These are phyloP conservation scores for Hyphopichia pseudoburtonii DNA, from an alignment of 1,139 yeast genomes.

Conservation along the genomic window DNA sequence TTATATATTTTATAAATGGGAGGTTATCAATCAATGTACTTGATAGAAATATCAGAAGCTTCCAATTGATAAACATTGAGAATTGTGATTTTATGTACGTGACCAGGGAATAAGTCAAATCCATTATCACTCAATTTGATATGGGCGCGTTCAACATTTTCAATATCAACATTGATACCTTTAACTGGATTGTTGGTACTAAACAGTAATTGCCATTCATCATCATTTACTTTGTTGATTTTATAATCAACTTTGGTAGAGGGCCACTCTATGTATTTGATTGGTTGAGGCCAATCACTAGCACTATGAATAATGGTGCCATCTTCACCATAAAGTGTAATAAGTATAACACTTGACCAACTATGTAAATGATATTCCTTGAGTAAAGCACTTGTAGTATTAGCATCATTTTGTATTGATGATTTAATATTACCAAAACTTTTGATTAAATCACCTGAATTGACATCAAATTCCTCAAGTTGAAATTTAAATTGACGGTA, in stretches of 20 bases:
- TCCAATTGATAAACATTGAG: too few species aligned
- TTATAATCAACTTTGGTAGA: background rate
- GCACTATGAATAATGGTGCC: slow-evolving; percentile 14
- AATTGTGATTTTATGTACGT: slow-evolving; percentile 10
- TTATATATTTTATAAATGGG: too few species aligned
- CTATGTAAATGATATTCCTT: slow-evolving; percentile 6
- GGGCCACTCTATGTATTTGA: slow-evolving; percentile 39
- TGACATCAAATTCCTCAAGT: slow-evolving; percentile 29
- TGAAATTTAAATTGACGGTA: too few species aligned
- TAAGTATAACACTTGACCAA: slow-evolving; percentile 15
- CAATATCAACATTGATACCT: slow-evolving; percentile 32
- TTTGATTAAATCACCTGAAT: slow-evolving; percentile 25
- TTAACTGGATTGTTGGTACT: slow-evolving; percentile 40
- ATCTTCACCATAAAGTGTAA: slow-evolving; percentile 15
- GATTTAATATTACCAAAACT: slow-evolving; percentile 13
- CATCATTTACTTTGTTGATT: slow-evolving; percentile 6
- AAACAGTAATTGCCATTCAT: slow-evolving; percentile 15
- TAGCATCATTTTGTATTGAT: slow-evolving; percentile 22
- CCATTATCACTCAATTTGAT: slow-evolving; percentile 40
- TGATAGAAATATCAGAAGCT: too few species aligned
- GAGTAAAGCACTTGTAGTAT: slow-evolving; percentile 31
- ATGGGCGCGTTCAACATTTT: slow-evolving; percentile 7
- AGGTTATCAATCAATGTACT: too few species aligned
- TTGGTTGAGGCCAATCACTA: slow-evolving; percentile 58
- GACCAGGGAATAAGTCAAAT: slow-evolving; percentile 43